phyloP scores from a whole-genome alignment of 208 protist genomes.

The Acanthamoeba polyphaga region DNA sequence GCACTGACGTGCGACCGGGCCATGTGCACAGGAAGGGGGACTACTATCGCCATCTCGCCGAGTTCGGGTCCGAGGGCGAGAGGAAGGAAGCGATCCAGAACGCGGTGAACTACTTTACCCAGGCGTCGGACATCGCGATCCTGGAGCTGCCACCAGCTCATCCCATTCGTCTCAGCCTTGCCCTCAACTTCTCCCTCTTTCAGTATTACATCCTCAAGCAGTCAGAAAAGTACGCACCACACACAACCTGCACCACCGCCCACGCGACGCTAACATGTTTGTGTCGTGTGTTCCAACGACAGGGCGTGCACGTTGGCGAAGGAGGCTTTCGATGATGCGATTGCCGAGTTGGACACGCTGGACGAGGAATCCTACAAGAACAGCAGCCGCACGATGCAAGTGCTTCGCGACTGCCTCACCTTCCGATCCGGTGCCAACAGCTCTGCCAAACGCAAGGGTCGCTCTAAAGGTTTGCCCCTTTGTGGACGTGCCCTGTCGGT shows the following conservation, averaged over 20 bases:
- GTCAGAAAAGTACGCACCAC: constrained; percentile 90
- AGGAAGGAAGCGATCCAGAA: constrained; percentile 88
- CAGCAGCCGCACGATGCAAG: constrained; percentile 99
- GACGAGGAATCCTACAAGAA: constrained; percentile 99
- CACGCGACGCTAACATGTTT: background rate
- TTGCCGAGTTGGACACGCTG: constrained; percentile 97
- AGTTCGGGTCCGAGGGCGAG: constrained; percentile 94
- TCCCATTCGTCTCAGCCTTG: constrained; percentile 99
- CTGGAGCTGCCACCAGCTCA: constrained; percentile 94
- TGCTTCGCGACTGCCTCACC: constrained; percentile 99
- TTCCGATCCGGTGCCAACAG: constrained; percentile 94
- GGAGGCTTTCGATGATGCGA: constrained; percentile 97
- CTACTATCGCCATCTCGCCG: constrained; percentile 98
- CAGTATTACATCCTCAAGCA: constrained; percentile 99
- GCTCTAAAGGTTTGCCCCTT: background rate
- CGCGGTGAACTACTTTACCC: constrained; percentile 90
- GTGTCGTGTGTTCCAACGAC: background rate
- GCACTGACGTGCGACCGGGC: no score
- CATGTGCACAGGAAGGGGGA: constrained; percentile 85
- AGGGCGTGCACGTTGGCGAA: constrained; percentile 97
- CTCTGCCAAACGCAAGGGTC: constrained; percentile 9
- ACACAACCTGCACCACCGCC: no score
- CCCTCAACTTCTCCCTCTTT: constrained; percentile 99
- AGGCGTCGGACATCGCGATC: constrained; percentile 84
- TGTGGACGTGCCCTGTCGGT: background rate